Evolutionary conservation across 306 rosid species (phyloP), one percentile per base, ranked within the genome.

Genomic region (Calophaca sinica): DNA sequence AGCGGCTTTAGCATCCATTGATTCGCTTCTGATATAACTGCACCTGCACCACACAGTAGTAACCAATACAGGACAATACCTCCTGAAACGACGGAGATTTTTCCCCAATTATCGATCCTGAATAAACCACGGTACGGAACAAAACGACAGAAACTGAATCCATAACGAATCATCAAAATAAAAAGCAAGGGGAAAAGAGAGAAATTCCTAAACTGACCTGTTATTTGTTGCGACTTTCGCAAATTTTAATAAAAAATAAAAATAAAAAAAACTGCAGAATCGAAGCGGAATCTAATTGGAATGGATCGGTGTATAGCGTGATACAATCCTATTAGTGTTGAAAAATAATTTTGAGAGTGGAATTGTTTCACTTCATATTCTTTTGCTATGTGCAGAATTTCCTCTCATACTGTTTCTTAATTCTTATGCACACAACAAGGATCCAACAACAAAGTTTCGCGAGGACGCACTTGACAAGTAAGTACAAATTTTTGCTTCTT

Each of bases 1-100:
- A 0, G 80, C 81, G 59, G 85, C 80, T 73, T 73, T 84, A 0
- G 84, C 91, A 79, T 88, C 96, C 99, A 94, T 65, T 42, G 48
- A 42, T 42, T 90, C 52, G 59, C 53, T 48, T 68, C 33, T 33
- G 36, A 33, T 33, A 33, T 4, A 33, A 41, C 38, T 33, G 14
- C 44, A 33, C 26, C 46, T 4, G 52, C 15, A 64, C 52, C 28
- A 45, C 12, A 46, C 29, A 66, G 28, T 5, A 6, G 4, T 20
- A 20, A 20, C 26, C 26, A 20, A 20, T 20, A 20, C 26, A 1
- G 26, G 26, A 54, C 49, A 35, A 13, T 0, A 35, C 48, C 20
- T 45, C 33, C 6, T 59, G 28, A 72, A 81, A 78, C 58, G 58
- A 64, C 73, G 54, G 4, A 35, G 45, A 13, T 32, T 74, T 71